phyloP scores from a whole-genome alignment of 345 rosid genomes.

The Lenwebbia sp. region DNA sequence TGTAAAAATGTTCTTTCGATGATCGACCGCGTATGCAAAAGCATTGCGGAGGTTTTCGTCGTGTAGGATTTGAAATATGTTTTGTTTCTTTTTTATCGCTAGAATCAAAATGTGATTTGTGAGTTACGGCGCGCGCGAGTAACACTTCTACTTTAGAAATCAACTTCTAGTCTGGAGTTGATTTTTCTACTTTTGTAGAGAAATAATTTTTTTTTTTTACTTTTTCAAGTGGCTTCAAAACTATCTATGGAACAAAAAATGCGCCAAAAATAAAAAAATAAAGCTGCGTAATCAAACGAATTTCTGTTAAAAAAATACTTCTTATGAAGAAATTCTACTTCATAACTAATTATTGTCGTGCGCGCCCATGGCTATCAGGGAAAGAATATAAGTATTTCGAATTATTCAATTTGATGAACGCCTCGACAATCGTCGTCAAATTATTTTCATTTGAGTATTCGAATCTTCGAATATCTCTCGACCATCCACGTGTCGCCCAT shows the following conservation, averaged over 20 bases:
- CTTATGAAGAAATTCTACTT: too few relatives aligned
- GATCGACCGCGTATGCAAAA: fast-evolving
- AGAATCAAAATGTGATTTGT: not conserved
- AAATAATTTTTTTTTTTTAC: too few relatives aligned
- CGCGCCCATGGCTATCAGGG: too few relatives aligned
- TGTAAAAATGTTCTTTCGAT: not conserved
- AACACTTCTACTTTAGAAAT: too few relatives aligned
- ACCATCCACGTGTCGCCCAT: not conserved
- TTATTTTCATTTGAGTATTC: not conserved
- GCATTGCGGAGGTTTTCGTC: fast-evolving
- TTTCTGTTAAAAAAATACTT: too few relatives aligned
- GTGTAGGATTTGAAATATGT: fast-evolving
- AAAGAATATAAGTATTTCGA: not conserved
- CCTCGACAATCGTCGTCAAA: not conserved
- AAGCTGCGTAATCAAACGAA: too few relatives aligned
- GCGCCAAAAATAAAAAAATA: fast-evolving
- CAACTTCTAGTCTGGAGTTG: too few relatives aligned
- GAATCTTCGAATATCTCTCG: not conserved
- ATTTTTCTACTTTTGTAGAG: too few relatives aligned
- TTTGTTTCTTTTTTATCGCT: not conserved
- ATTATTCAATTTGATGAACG: not conserved
- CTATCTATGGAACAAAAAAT: too few relatives aligned
- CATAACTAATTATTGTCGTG: too few relatives aligned
- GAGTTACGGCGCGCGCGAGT: too few relatives aligned
- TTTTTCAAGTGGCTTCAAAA: too few relatives aligned